phyloP scores from a whole-genome alignment of 2,329 filamentous ascomycete species.

The Byssoonygena ceratinophila region DNA sequence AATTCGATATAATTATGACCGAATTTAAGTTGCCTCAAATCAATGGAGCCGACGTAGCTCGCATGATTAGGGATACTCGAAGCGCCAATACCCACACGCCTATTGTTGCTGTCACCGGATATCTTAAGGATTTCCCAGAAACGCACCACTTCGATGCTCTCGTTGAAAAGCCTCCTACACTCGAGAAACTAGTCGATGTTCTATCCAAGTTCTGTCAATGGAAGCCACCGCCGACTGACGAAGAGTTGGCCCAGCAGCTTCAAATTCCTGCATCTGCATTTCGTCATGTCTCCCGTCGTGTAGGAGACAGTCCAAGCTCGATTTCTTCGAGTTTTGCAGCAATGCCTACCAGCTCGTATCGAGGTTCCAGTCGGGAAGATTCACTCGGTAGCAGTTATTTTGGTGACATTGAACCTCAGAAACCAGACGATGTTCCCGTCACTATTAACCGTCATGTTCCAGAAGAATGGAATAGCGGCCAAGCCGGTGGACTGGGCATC shows the following conservation, averaged over 20 bases:
- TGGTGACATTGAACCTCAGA: slow-evolving; percentile 71
- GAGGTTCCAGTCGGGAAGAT: slow-evolving; percentile 71
- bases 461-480: slow-evolving; percentile 55
- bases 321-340: slow-evolving; percentile 61
- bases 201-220: slow-evolving; percentile 82
- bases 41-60: slow-evolving; percentile 86
- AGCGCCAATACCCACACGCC: slow-evolving; percentile 91
- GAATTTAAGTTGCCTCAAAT: slow-evolving; percentile 93
- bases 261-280: slow-evolving; percentile 52
- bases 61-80: slow-evolving; percentile 95
- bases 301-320: slow-evolving; percentile 74
- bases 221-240: slow-evolving; percentile 63
- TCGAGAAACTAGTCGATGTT: slow-evolving; percentile 80
- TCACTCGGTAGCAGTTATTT: slow-evolving; percentile 75
- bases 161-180: slow-evolving; percentile 92
- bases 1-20: slow-evolving; percentile 97
- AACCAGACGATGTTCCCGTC: slow-evolving; percentile 66
- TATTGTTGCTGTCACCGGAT: slow-evolving; percentile 92
- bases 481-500: slow-evolving; percentile 51
- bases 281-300: slow-evolving; percentile 51
- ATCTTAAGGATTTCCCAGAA: slow-evolving; percentile 91
- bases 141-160: slow-evolving; percentile 92
- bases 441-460: slow-evolving; percentile 62
- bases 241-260: slow-evolving; percentile 42
- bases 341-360: slow-evolving; percentile 63